A percentile compares a stretch with the other conserved stretches of the same genome.
Conservation (phyloP, 352 stramenopile species). For the Globisporangium echinulatum region DNA sequence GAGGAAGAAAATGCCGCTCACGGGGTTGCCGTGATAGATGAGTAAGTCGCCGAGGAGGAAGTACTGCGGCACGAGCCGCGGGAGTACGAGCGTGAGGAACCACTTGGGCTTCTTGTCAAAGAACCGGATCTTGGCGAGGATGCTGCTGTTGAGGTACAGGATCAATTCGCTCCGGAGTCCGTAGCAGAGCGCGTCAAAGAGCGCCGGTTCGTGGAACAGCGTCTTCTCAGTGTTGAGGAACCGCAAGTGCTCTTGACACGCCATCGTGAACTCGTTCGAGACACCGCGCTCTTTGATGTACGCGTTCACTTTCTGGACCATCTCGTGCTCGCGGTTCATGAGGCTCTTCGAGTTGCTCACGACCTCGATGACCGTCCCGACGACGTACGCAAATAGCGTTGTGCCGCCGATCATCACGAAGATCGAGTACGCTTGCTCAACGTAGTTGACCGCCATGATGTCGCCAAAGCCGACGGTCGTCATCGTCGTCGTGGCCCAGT, state of each 20-base stretch:
- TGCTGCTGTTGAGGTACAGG: conserved; percentile 46
- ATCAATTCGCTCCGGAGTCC: conserved; percentile 60
- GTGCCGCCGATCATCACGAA: conserved; percentile 81
- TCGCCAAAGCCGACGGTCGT: conserved; percentile 85
- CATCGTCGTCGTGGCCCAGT: conserved; percentile 85
- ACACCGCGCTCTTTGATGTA: conserved; percentile 78
- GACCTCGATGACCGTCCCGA: conserved; percentile 76
- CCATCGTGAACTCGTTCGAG: conserved; percentile 56
- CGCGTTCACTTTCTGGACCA: conserved; percentile 61
- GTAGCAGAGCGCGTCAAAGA: conserved; percentile 68
- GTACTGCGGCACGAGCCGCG: conserved; percentile 59
- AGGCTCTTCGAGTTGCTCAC: conserved; percentile 76
- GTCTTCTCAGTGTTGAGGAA: conserved; percentile 70
- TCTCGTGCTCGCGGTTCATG: conserved; percentile 67
- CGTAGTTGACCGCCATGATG: conserved; percentile 62
- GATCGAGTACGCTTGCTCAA: conserved; percentile 73
- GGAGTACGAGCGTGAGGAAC: conserved; percentile 69
- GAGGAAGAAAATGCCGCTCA: conserved; percentile 75
- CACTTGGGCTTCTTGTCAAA: conserved; percentile 85
- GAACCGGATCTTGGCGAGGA: conserved; percentile 63
- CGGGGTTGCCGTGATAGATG: conserved; percentile 61
- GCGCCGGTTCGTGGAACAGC: conserved; percentile 47
- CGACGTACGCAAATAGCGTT: conserved; percentile 74
- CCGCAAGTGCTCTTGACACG: conserved; percentile 69
- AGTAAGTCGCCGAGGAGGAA: conserved; percentile 61